These are phyloP conservation scores for Globisporangium abappressorium DNA, from an alignment of 352 stramenopile genomes.

Conservation along the genomic window DNA sequence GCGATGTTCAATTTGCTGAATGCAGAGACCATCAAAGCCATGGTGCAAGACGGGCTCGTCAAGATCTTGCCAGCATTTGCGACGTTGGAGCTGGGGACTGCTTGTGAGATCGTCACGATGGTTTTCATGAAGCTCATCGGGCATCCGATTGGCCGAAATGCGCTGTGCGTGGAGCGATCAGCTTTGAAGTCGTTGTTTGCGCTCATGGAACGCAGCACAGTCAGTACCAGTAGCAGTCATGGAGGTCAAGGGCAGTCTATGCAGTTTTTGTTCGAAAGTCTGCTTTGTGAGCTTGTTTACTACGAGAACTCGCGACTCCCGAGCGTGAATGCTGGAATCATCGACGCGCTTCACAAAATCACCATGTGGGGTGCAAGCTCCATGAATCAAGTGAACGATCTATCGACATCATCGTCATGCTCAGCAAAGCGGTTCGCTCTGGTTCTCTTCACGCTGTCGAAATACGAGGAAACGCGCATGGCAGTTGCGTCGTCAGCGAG, in stretches of 20 bases:
- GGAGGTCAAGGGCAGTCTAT: slow-evolving; percentile 1
- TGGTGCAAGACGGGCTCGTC: slow-evolving; percentile 65
- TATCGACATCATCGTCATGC: slow-evolving; percentile 13
- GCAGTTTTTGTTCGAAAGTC: slow-evolving; percentile 33
- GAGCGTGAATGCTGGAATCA: slow-evolving; percentile 51
- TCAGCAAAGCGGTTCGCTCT: slow-evolving; percentile 31
- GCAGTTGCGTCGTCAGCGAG: slow-evolving; percentile 33
- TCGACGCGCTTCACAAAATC: slow-evolving; percentile 44
- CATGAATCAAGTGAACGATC: not conserved
- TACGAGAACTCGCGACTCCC: slow-evolving; percentile 51
- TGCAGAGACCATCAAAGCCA: slow-evolving; percentile 49
- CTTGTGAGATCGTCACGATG: slow-evolving; percentile 38
- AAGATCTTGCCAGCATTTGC: slow-evolving; percentile 59
- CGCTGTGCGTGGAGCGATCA: slow-evolving; percentile 38
- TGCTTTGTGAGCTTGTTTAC: slow-evolving; percentile 49
- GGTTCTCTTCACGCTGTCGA: slow-evolving; percentile 55
- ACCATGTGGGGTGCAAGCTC: slow-evolving; percentile 9
- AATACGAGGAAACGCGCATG: slow-evolving; percentile 40
- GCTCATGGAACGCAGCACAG: slow-evolving; percentile 31
- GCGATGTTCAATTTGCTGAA: slow-evolving; percentile 69
- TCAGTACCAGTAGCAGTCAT: not conserved
- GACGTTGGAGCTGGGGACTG: slow-evolving; percentile 21
- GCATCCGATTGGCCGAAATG: slow-evolving; percentile 39
- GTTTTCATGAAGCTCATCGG: slow-evolving; percentile 60
- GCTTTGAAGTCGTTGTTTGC: slow-evolving; percentile 53